Base-by-base conservation (phyloP, 106 monocot species). In the Phalaenopsis aphrodite region DNA sequence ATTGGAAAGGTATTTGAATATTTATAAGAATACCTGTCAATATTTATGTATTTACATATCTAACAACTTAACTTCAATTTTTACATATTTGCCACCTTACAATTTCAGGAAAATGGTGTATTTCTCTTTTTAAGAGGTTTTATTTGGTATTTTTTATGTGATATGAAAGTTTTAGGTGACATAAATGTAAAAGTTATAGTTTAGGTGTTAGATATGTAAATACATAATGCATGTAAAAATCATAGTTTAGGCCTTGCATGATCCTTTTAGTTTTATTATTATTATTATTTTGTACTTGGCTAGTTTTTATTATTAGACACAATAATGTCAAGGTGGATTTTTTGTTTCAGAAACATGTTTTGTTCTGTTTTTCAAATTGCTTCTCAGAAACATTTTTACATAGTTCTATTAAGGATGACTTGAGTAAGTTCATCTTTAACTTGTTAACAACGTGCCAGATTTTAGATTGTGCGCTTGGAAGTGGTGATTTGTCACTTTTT, bases 401-500 rank as follows among this genome's bases (percentile, higher is more conserved):
- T 42, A 43, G 38, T 19, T 74, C 17, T 41, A 42, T 45, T 43
- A 42, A 19, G 4, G 36, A 71, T 43, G 10, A n/a, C 6, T 43
- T 42, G n/a, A 42, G 38, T 41, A 39, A 19, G 43, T 11, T 42
- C 19, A 45, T 45, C 14, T 74, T 76, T 49, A 76, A 76, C 76
- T 52, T 49, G 48, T 24, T 76, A 76, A 49, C 48, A 49, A 49
- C 48, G 24, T 57, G 81, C 19, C 88, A 99, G 98, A 56, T 93
- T 86, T 85, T 99, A 49, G 94, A 99, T 78, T 99, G 78, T 82
- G 86, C 92, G 72, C 94, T 99, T 79, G 98, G 98, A 7, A 94
- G 94, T 85, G 93, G 94, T 84, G 90, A 94, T 52, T 98, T 94
- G 75, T 94, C 98, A 65, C 84, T 99, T 57, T 99, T 99, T 81